Conservation (phyloP, 2,329 filamentous ascomycete genomes). For the Neocucurbitaria cava region DNA sequence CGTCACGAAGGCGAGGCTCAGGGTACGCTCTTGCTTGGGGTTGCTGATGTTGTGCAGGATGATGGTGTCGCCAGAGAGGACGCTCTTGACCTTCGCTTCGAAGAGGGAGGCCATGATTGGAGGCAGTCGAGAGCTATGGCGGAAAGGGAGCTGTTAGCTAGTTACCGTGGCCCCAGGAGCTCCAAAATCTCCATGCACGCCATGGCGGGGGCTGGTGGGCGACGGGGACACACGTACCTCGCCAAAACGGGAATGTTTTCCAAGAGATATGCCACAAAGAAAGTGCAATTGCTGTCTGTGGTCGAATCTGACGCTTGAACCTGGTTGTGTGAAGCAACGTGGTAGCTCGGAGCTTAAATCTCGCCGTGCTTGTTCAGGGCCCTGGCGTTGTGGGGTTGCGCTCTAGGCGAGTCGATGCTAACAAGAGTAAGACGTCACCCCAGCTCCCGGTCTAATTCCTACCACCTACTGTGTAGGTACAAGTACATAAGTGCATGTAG, state of each 20-base stretch:
- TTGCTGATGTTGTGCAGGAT: slow-evolving; percentile 83
- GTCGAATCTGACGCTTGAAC: not conserved
- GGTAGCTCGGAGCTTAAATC: slow-evolving; percentile 18
- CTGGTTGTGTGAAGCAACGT: slow-evolving; percentile 15
- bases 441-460: too few species aligned
- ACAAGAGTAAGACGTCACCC: slow-evolving; percentile 10
- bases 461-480: too few species aligned
- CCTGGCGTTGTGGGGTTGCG: slow-evolving; percentile 15
- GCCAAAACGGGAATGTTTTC: slow-evolving; percentile 3
- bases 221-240: slow-evolving; percentile 4
- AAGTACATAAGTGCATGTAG: too few species aligned
- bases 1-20: slow-evolving; percentile 91
- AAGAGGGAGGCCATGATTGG: slow-evolving; percentile 43
- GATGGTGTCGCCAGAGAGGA: slow-evolving; percentile 91
- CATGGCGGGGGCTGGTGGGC: slow-evolving; percentile 11
- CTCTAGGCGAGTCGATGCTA: slow-evolving; percentile 16
- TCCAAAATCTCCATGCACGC: slow-evolving; percentile 1
- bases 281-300: slow-evolving; percentile 16
- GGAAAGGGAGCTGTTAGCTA: slow-evolving; percentile 31
- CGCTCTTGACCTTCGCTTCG: slow-evolving; percentile 77
- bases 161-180: slow-evolving; percentile 35
- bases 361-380: slow-evolving; percentile 17
- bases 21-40: slow-evolving; percentile 79
- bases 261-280: not conserved
- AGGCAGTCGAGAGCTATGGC: slow-evolving; percentile 19